Evolutionary conservation across 2,329 filamentous ascomycete genomes (phyloP).

Genomic region (Epicoccum nigrum): DNA sequence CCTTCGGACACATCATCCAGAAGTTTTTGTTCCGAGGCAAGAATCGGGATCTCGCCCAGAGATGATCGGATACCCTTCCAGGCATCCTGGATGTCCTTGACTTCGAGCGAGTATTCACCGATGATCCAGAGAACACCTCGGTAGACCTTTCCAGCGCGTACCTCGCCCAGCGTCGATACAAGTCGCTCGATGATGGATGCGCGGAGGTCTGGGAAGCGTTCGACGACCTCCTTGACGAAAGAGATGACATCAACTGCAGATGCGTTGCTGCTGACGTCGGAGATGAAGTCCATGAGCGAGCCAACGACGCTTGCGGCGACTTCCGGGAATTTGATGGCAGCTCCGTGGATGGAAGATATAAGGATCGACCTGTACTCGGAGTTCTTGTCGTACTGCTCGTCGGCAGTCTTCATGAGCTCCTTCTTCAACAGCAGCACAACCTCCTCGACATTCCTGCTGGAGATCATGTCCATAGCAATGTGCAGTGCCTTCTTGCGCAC

Average conservation of each 20-base stretch:
- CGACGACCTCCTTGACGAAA: conserved; percentile 98
- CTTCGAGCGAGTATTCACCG: conserved; percentile 93
- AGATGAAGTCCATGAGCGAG: conserved; percentile 98
- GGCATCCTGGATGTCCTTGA: conserved; percentile 91
- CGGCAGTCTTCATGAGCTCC: conserved; percentile 94
- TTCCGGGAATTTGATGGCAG: conserved; percentile 98
- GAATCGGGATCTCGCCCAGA: conserved; percentile 93
- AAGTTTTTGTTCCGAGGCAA: conserved; percentile 90
- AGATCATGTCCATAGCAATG: conserved; percentile 96
- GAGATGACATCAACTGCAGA: conserved; percentile 97
- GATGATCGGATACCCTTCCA: conserved; percentile 96
- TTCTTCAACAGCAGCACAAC: conserved; percentile 97
- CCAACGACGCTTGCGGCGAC: conserved; percentile 96
- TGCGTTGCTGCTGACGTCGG: conserved; percentile 97
- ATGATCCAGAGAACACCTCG: conserved; percentile 96
- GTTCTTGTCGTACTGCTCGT: conserved; percentile 94
- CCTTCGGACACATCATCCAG: conserved; percentile 74
- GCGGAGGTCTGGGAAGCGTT: conserved; percentile 92
- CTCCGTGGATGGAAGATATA: conserved; percentile 97
- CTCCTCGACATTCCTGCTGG: conserved; percentile 98
- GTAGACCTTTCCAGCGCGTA: conserved; percentile 96
- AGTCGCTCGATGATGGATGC: conserved; percentile 86
- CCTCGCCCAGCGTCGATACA: conserved; percentile 88
- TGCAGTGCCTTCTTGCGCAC: conserved; percentile 89
- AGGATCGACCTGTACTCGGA: conserved; percentile 73